Conservation (phyloP, 495 filamentous ascomycete genomes). For the Neurospora discreta region DNA sequence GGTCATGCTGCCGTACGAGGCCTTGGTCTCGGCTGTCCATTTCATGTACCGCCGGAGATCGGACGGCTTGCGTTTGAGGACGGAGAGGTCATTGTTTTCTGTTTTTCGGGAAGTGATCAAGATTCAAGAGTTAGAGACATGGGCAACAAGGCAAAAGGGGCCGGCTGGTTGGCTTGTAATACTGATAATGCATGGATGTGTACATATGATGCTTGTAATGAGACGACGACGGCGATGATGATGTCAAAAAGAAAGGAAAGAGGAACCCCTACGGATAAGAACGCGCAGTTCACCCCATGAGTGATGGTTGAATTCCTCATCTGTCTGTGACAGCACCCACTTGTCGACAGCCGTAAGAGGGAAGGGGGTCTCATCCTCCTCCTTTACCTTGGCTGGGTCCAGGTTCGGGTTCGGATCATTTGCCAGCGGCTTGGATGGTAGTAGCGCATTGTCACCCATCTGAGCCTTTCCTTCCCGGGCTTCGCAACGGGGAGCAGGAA, state of each 20-base stretch:
- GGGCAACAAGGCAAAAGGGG: not conserved
- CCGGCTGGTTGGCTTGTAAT: not conserved
- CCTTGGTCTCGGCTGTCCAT: conserved; percentile 61
- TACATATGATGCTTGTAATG: not conserved
- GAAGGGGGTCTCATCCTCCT: conserved; percentile 38
- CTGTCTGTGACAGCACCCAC: conserved; percentile 53
- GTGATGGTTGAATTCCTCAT: conserved; percentile 57
- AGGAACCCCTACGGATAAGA: conserved; percentile 49
- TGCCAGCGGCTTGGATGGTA: not conserved
- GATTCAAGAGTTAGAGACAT: conserved; percentile 5
- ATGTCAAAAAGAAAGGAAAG: conserved; percentile 1
- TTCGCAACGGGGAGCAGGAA: not conserved
- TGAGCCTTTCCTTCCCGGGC: not conserved
- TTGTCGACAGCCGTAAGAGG: conserved; percentile 55
- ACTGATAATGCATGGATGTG: not conserved
- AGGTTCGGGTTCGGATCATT: too few relatives aligned
- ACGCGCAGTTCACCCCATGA: conserved; percentile 56
- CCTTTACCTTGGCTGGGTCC: not conserved
- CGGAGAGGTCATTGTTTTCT: conserved; percentile 60
- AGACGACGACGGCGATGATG: not conserved
- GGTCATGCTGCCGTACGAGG: conserved; percentile 63
- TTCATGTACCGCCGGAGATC: conserved; percentile 73
- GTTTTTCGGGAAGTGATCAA: conserved; percentile 2
- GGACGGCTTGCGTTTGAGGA: conserved; percentile 71
- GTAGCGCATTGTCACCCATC: conserved; percentile 13